These are phyloP conservation scores for Candida frijolesensis DNA, from an alignment of 1,139 yeast genomes.

Conservation along the genomic window DNA sequence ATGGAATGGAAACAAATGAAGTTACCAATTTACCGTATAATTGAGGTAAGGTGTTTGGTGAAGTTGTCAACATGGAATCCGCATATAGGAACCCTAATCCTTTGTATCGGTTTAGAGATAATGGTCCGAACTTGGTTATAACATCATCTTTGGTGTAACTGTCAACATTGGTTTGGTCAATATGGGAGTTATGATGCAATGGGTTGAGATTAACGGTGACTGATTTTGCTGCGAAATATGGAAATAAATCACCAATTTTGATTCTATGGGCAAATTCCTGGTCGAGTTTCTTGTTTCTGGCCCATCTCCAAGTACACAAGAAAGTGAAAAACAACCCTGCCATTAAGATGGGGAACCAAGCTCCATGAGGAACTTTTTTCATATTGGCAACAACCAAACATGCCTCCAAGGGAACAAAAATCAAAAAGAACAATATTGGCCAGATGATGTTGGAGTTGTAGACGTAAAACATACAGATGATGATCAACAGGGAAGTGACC, in stretches of 20 bases:
- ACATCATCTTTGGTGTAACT: constrained; percentile 16
- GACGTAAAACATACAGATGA: constrained; percentile 49
- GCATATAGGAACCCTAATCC: constrained; percentile 48
- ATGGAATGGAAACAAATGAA: constrained; percentile 45
- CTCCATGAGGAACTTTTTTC: constrained; percentile 56
- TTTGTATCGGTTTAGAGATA: constrained; percentile 26
- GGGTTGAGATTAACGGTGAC: constrained; percentile 24
- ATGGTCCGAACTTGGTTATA: constrained; percentile 24
- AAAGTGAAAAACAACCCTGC: constrained; percentile 33
- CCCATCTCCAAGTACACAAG: constrained; percentile 51
- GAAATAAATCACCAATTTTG: constrained; percentile 31
- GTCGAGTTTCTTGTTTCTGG: constrained; percentile 41
- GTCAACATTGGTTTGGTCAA: neutral
- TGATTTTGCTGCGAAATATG: constrained; percentile 23
- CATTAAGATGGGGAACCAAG: constrained; percentile 58
- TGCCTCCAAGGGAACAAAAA: constrained; percentile 50
- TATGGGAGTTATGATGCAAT: constrained; percentile 6
- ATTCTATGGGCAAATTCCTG: constrained; percentile 35
- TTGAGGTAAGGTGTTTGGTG: constrained; percentile 47
- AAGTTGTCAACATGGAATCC: constrained; percentile 31
- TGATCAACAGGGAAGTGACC: constrained; percentile 50
- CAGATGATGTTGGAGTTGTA: constrained; percentile 38
- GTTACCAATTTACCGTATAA: constrained; percentile 36
- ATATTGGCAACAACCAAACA: constrained; percentile 49
- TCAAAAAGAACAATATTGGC: constrained; percentile 34